phyloP scores from a whole-genome alignment of 345 rosid genomes.

The Eucalyptus tenuipes region DNA sequence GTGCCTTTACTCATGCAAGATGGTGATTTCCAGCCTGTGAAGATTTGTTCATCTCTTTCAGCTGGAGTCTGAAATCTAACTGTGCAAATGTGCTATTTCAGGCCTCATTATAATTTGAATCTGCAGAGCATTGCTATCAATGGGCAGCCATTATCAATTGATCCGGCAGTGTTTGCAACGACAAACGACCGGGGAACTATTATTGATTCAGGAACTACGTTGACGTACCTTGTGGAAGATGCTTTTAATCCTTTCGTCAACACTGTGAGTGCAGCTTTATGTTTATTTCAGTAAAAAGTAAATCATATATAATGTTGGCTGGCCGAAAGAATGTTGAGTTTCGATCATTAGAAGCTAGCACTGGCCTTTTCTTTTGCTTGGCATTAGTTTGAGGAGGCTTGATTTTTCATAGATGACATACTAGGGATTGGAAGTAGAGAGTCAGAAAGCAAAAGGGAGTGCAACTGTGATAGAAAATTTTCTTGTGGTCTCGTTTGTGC shows the following conservation, averaged over 20 bases:
- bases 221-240: slow-evolving; percentile 83
- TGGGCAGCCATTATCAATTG: slow-evolving; percentile 58
- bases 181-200: slow-evolving; percentile 77
- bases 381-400: background rate
- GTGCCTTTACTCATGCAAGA: background rate
- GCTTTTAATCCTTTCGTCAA: slow-evolving; percentile 70
- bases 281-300: background rate
- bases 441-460: background rate
- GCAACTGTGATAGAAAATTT: background rate
- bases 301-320: background rate
- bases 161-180: slow-evolving; percentile 53
- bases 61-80: background rate
- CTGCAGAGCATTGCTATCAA: slow-evolving; percentile 67
- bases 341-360: background rate
- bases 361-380: background rate
- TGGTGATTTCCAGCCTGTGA: background rate
- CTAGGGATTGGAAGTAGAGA: background rate
- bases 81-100: slow-evolving; percentile 21
- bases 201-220: slow-evolving; percentile 95
- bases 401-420: background rate
- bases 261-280: slow-evolving; percentile 52
- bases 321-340: background rate
- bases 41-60: background rate
- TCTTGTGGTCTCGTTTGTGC: background rate
- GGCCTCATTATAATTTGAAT: slow-evolving; percentile 94